Evolutionary conservation across 176 grass and related monocot species (phyloP), one percentile per base, ranked within the genome.

Genomic region (Carex scoparia): DNA sequence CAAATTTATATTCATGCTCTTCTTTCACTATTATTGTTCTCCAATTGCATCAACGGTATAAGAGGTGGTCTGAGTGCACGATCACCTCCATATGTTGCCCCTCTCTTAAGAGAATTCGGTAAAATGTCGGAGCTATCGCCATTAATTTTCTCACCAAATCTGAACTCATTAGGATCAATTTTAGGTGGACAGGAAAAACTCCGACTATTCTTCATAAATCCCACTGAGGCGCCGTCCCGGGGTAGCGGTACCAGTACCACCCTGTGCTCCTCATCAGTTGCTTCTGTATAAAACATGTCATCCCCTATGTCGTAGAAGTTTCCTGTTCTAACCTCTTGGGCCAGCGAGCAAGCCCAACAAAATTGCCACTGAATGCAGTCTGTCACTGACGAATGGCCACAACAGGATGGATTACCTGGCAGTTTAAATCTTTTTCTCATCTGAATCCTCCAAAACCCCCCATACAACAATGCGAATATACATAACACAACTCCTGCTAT

Each of bases 371-470:
- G 94, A 81, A 81, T 42, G 35, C 90, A 99, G 83, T 99, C 96
- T 3, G 78, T 69, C 28, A 89, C 87, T 5, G 90, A 87, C 0
- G 91, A 23, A 16, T 44, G 65, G 14, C 89, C 79, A 33, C 79
- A 85, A 51, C 89, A 85, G 18, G 40, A 12, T 0, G 79, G 18
- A 3, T 81, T 89, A 2, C 78, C 77, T 2, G 93, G 93, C 18
- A 99, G 85, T 84, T 95, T 99, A 89, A 92, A 99, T 9, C 91
- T 87, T 72, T 87, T 95, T 70, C 96, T 87, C 93, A 99, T 99
- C 84, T 99, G 90, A 38, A 87, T 88, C 48, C 96, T 91, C 96
- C 93, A 95, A 86, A 92, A 95, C 0, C 96, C 96, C 6, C 96
- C 96, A 71, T 99, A 99, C 0, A 99, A 57, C 76, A 99, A 89